Percentiles rank a stretch among this genome's conserved stretches.
phyloP scores from a whole-genome alignment of 1,139 yeast species.

The Blastobotrys petasosporus region DNA sequence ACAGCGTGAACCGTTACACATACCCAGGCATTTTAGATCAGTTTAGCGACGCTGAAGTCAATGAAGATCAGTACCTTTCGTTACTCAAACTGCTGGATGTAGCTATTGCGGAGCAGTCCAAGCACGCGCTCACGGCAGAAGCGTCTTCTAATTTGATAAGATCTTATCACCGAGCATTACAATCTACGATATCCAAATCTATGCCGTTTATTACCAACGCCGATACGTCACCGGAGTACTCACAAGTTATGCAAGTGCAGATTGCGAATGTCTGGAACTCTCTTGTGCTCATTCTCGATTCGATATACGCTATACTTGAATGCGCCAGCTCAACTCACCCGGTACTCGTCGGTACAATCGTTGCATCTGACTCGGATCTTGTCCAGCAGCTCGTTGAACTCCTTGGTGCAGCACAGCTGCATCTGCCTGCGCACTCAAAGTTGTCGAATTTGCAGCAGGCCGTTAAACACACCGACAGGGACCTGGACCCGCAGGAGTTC shows the following conservation, averaged over 20 bases:
- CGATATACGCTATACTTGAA: conserved; percentile 16
- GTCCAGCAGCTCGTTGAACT: conserved; percentile 18
- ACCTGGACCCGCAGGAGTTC: conserved; percentile 23
- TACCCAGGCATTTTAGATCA: no score
- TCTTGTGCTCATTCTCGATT: conserved; percentile 17
- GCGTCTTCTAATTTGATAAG: conserved; percentile 1
- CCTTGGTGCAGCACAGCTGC: conserved; percentile 23
- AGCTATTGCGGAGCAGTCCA: conserved; percentile 15
- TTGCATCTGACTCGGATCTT: neutral
- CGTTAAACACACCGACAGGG: conserved; percentile 6
- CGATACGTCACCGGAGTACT: conserved; percentile 14
- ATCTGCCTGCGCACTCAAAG: conserved; percentile 25
- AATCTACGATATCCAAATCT: conserved; percentile 14
- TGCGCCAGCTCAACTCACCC: conserved; percentile 3
- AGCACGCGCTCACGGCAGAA: conserved; percentile 1
- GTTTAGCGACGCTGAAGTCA: conserved; percentile 4
- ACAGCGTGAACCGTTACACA: no score
- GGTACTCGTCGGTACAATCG: neutral
- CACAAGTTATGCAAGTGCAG: conserved; percentile 12
- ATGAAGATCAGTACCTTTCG: conserved; percentile 18
- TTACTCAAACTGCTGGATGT: conserved; percentile 24
- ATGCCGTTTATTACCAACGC: conserved; percentile 17
- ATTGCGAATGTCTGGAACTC: conserved; percentile 17
- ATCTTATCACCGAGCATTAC: conserved; percentile 8
- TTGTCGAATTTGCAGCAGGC: conserved; percentile 20